Evolutionary conservation across 2,329 filamentous ascomycete genomes (phyloP), one percentile per base, ranked within the genome.

Genomic region (Penicillium crustosum): DNA sequence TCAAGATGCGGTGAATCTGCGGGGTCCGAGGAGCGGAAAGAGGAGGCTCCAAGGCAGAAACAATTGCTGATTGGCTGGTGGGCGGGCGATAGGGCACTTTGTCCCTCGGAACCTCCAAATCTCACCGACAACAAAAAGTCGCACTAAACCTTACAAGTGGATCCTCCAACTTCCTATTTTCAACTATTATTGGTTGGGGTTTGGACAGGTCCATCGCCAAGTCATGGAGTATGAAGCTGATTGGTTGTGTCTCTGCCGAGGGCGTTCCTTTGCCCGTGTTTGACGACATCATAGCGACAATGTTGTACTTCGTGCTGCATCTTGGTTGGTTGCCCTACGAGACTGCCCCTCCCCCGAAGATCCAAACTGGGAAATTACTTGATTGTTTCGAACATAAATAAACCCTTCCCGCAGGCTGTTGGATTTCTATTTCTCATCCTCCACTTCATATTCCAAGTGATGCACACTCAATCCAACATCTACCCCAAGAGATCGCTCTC

Each of bases 91-190:
- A 49, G 39, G 49, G 43, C 58, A 41, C 29, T 57, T 31, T 31
- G 17, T 17, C 42, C 47, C 21, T 31, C 25, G 39, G 44, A 58
- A 47, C 31, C 12, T 36, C 17, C 19, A 13, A 53, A 57, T 55
- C 60, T 66, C 65, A 66, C 63, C 65, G 62, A 66, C 59, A 56
- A 39, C 35, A 9, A 42, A 29, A 23, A 49, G 38, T 31, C 39
- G 53, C 61, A 45, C 63, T 68, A 65, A 62, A 62, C 67, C 66
- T 61, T 70, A 67, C 52, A 43, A 49, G 67, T 70, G 68, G 68
- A 55, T 15, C 15, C 10, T 5, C 2, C 27, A 17, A 31, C 29
- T 23, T n/a, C 6, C n/a, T 50, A 17, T 10, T 45, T 25, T 31
- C n/a, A 6, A 6, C n/a, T 58, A 3, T 39, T 44, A 55, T 66